phyloP scores from a whole-genome alignment of 78 protist genomes.

The Thecamonas trahens region DNA sequence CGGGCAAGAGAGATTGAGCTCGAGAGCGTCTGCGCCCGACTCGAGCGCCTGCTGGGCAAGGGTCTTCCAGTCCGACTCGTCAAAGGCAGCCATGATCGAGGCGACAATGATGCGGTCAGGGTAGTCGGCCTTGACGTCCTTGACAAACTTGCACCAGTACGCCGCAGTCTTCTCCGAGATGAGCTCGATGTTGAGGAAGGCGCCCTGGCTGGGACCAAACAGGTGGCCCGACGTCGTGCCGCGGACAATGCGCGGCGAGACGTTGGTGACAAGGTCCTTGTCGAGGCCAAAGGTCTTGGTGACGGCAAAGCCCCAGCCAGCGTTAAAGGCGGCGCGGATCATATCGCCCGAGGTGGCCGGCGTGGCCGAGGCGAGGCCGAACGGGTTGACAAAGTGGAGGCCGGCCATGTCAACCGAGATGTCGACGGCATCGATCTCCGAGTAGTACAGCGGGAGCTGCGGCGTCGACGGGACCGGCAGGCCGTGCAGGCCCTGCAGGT shows the following conservation, averaged over 20 bases:
- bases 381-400: slow-evolving; percentile 85
- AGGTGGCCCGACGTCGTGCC: slow-evolving; percentile 72
- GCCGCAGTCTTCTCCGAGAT: slow-evolving; percentile 84
- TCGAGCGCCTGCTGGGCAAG: slow-evolving; percentile 67
- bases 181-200: slow-evolving; percentile 92
- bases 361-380: slow-evolving; percentile 93
- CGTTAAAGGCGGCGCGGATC: slow-evolving; percentile 90
- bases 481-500: slow-evolving; percentile 65
- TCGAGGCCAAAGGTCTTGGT: slow-evolving; percentile 89
- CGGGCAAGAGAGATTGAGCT: slow-evolving; percentile 94
- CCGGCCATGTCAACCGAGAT: slow-evolving; percentile 70
- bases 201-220: slow-evolving; percentile 82
- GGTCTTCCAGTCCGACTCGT: slow-evolving; percentile 82
- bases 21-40: slow-evolving; percentile 82
- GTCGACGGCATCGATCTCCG: slow-evolving; percentile 86
- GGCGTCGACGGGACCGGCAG: slow-evolving; percentile 45
- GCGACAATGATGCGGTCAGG: slow-evolving; percentile 77
- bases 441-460: slow-evolving; percentile 71
- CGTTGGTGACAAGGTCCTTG: slow-evolving; percentile 73
- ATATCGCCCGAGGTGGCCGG: slow-evolving; percentile 70
- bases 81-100: slow-evolving; percentile 78
- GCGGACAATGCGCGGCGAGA: slow-evolving; percentile 75
- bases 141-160: slow-evolving; percentile 87
- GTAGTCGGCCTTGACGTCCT: slow-evolving; percentile 80
- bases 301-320: slow-evolving; percentile 97